phyloP scores from a whole-genome alignment of 805 yeast species.

The Grigorovia yakushimaensis region DNA sequence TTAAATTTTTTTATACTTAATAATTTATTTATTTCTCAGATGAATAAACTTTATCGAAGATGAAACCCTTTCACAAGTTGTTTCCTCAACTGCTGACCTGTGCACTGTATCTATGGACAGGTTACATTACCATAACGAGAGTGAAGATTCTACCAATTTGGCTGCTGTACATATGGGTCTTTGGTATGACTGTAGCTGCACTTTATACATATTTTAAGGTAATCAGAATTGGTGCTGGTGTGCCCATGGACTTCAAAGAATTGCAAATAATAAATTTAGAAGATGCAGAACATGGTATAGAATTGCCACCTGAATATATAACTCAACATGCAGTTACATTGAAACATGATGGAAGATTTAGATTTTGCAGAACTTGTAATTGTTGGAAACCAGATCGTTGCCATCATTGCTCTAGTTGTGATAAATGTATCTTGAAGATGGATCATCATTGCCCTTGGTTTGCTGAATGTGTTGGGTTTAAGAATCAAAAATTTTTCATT shows the following conservation, averaged over 20 bases:
- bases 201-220: conserved; percentile 45
- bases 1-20: background rate
- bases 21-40: too few relatives aligned
- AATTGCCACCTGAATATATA: conserved; percentile 36
- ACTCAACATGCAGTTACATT: conserved; percentile 35
- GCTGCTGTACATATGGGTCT: conserved; percentile 4
- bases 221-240: conserved; percentile 50
- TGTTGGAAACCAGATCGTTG: conserved; percentile 76
- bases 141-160: conserved; percentile 9
- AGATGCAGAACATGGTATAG: conserved; percentile 20
- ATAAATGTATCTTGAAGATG: conserved; percentile 67
- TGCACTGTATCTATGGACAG: conserved; percentile 18
- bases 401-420: conserved; percentile 77
- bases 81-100: conserved; percentile 23
- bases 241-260: conserved; percentile 48
- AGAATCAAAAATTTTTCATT: conserved; percentile 69
- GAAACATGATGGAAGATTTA: conserved; percentile 51
- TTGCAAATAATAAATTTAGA: conserved; percentile 28
- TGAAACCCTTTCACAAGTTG: background rate
- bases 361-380: conserved; percentile 62
- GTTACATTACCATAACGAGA: conserved; percentile 9
- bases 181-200: conserved; percentile 3
- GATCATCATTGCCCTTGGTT: conserved; percentile 97
- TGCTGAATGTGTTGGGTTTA: conserved; percentile 74
- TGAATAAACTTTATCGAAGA: background rate